Conservation (phyloP, 345 rosid species). For the Lepidium africanum region DNA sequence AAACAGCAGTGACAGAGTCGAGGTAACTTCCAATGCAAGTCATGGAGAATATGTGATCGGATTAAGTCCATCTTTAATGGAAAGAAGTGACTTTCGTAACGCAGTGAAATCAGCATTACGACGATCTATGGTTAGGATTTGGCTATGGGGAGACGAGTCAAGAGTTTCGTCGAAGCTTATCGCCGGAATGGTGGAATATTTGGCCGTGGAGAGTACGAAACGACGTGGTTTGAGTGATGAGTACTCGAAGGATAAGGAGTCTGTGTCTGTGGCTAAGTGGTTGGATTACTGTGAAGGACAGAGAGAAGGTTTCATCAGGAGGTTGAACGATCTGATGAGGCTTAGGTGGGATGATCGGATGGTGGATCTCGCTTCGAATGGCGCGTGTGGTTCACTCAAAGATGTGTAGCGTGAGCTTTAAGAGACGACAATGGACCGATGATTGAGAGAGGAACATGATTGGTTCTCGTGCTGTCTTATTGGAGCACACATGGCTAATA, state of each 20-base stretch:
- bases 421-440: constrained; percentile 3
- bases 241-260: constrained; percentile 25
- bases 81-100: neutral
- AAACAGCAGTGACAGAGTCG: neutral
- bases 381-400: constrained; percentile 28
- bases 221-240: neutral
- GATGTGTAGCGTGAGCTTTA: constrained; percentile 5
- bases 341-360: constrained; percentile 31
- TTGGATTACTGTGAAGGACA: constrained; percentile 34
- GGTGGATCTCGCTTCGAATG: constrained; percentile 30
- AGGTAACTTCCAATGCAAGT: constrained; percentile 15
- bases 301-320: constrained; percentile 39
- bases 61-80: constrained; percentile 31
- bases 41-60: constrained; percentile 32
- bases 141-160: constrained; percentile 42
- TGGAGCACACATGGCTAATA: constrained; percentile 19
- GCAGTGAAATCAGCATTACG: constrained; percentile 26
- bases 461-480: constrained; percentile 8
- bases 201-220: constrained; percentile 18
- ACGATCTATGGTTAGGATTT: constrained; percentile 42
- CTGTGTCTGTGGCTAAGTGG: constrained; percentile 15
- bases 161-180: constrained; percentile 40
- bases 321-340: constrained; percentile 40
- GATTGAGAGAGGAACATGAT: constrained; percentile 21
- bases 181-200: constrained; percentile 43